Conservation (phyloP, 1,139 yeast genomes). For the Candida glucosophila region DNA sequence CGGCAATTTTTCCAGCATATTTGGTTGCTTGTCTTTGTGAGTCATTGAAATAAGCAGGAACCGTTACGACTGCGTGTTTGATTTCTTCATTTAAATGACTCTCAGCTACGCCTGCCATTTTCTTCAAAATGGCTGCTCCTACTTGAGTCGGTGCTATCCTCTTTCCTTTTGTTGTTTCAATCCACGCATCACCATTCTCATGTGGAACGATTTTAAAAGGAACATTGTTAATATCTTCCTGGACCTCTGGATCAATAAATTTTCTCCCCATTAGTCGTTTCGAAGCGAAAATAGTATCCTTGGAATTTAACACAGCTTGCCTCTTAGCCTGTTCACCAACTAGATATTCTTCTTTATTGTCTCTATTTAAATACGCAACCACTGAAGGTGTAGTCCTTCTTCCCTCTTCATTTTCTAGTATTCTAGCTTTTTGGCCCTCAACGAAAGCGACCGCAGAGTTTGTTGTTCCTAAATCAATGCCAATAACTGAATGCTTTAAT, state of each 20-base stretch:
- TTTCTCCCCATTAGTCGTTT: slow-evolving; percentile 85
- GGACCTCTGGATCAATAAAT: slow-evolving; percentile 56
- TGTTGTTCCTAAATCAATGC: slow-evolving; percentile 76
- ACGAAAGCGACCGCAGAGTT: slow-evolving; percentile 74
- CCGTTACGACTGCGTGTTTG: slow-evolving; percentile 75
- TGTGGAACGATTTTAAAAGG: slow-evolving; percentile 97
- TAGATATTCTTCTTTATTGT: slow-evolving; percentile 69
- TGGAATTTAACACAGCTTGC: slow-evolving; percentile 98
- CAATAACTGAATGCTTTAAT: slow-evolving; percentile 40
- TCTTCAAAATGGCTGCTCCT: slow-evolving; percentile 94
- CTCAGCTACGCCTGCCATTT: slow-evolving; percentile 97
- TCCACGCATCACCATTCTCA: slow-evolving; percentile 98
- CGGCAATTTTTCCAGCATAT: slow-evolving; percentile 59
- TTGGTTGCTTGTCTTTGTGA: slow-evolving; percentile 75
- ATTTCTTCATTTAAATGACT: slow-evolving; percentile 63
- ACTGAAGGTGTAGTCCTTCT: slow-evolving; percentile 98
- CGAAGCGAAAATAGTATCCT: slow-evolving; percentile 95
- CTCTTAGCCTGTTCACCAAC: slow-evolving; percentile 99
- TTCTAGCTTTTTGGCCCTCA: slow-evolving; percentile 40
- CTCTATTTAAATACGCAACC: slow-evolving; percentile 90
- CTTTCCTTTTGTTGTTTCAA: slow-evolving; percentile 88
- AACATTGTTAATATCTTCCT: slow-evolving; percentile 47
- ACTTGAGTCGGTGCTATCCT: slow-evolving; percentile 92
- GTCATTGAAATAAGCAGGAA: slow-evolving; percentile 75
- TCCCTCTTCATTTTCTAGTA: slow-evolving; percentile 80